Evolutionary conservation across 2,329 filamentous ascomycete species (phyloP).

Genomic region (Furcasterigmium sp.): DNA sequence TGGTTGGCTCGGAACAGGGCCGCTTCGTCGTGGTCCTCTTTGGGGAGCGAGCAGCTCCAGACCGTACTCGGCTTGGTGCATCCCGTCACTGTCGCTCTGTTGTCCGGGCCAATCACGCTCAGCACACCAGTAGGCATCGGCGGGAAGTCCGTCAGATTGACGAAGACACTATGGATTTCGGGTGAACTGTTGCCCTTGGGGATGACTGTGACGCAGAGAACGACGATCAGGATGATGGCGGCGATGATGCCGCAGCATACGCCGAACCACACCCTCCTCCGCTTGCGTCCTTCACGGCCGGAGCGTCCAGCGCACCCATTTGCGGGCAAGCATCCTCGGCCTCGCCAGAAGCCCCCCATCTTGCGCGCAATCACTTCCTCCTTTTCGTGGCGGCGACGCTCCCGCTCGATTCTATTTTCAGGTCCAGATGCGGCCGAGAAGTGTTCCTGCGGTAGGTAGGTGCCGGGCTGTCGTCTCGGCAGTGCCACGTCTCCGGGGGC

Average conservation of each 20-base stretch:
- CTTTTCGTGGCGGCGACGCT: slow-evolving; percentile 55
- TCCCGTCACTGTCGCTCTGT: slow-evolving; percentile 55
- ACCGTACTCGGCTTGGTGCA: slow-evolving; percentile 69
- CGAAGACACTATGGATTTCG: slow-evolving; percentile 53
- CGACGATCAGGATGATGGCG: slow-evolving; percentile 51
- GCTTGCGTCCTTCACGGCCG: slow-evolving; percentile 59
- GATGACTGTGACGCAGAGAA: slow-evolving; percentile 53
- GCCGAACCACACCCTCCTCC: slow-evolving; percentile 53
- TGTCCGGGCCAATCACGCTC: slow-evolving; percentile 70
- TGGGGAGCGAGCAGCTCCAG: slow-evolving; percentile 84
- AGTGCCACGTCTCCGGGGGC: slow-evolving; percentile 16
- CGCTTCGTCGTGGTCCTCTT: slow-evolving; percentile 64
- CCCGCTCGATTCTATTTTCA: slow-evolving; percentile 41
- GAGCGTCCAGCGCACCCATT: slow-evolving; percentile 61
- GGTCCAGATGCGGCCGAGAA: slow-evolving; percentile 32
- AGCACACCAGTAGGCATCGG: slow-evolving; percentile 80
- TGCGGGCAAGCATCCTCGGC: slow-evolving; percentile 56
- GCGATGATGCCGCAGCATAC: slow-evolving; percentile 45
- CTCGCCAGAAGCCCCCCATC: slow-evolving; percentile 58
- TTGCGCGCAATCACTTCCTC: slow-evolving; percentile 57
- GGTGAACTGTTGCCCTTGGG: slow-evolving; percentile 20
- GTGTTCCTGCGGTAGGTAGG: slow-evolving; percentile 40
- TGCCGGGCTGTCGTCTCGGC: slow-evolving; percentile 37
- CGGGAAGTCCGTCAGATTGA: slow-evolving; percentile 82
- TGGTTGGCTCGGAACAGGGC: slow-evolving; percentile 60